Conservation (phyloP, 1,284 basidiomycete species). For the Thelephora terrestris region DNA sequence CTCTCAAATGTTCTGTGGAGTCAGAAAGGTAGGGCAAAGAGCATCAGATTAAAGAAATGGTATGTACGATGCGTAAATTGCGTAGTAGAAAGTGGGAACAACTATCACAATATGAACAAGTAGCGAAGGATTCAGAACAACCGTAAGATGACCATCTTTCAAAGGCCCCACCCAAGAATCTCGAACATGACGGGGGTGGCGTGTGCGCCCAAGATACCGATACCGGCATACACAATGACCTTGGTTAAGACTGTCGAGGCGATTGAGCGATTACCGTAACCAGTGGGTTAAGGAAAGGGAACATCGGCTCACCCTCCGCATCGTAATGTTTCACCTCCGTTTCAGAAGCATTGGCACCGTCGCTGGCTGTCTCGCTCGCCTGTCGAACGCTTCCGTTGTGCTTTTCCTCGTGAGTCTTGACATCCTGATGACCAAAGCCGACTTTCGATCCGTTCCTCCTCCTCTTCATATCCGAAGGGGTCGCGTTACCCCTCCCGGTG, state of each 20-base stretch:
- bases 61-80: background rate
- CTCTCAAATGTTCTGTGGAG: too few species aligned
- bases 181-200: conserved; percentile 62
- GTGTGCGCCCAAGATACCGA: conserved; percentile 60
- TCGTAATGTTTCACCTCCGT: conserved; percentile 64
- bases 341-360: conserved; percentile 14
- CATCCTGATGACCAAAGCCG: background rate
- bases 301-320: conserved; percentile 63
- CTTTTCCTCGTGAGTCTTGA: background rate
- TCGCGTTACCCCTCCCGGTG: conserved; percentile 2
- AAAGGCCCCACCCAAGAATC: conserved; percentile 55
- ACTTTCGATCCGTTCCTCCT: background rate
- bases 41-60: background rate
- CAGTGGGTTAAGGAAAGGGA: background rate
- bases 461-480: background rate
- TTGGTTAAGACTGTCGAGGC: conserved; percentile 71
- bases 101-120: background rate
- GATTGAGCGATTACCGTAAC: background rate
- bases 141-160: background rate
- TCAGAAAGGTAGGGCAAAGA: too few species aligned
- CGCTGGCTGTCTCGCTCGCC: conserved; percentile 9
- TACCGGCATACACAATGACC: conserved; percentile 84
- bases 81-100: background rate
- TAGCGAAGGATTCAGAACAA: background rate
- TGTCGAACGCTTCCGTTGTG: conserved; percentile 13